Evolutionary conservation across 371 early-diverging fungal genomes (phyloP), one percentile per base, ranked within the genome.

Genomic region (Entomophthora muscae): DNA sequence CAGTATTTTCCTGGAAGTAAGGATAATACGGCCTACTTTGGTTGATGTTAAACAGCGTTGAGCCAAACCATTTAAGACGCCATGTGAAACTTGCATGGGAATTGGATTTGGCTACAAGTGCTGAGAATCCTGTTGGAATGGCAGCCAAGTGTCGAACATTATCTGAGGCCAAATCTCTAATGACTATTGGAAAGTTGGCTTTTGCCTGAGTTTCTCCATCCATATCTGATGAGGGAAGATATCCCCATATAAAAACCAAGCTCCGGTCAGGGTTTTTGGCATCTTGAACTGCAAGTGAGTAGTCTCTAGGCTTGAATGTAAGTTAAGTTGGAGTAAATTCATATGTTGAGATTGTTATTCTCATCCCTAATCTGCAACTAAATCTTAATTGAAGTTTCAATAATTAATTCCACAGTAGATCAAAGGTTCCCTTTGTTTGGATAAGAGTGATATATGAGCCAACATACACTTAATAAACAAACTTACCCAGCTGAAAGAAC

Each of bases 401-500:
- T n/a, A n/a, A n/a, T n/a, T n/a, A n/a, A n/a, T n/a, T n/a, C n/a
- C n/a, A n/a, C n/a, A n/a, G n/a, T n/a, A n/a, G n/a, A n/a, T n/a
- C n/a, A n/a, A n/a, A n/a, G n/a, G n/a, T n/a, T n/a, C n/a, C n/a
- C n/a, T n/a, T n/a, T n/a, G n/a, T n/a, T n/a, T n/a, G n/a, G n/a
- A n/a, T n/a, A n/a, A n/a, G n/a, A n/a, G n/a, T n/a, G n/a, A n/a
- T n/a, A n/a, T n/a, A n/a, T n/a, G n/a, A n/a, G n/a, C n/a, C n/a
- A n/a, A n/a, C n/a, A n/a, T n/a, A n/a, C n/a, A n/a, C n/a, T n/a
- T n/a, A n/a, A n/a, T n/a, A n/a, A 42, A 42, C 17, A 57, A 29
- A 21, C 31, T 57, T 57, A 57, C 58, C 58, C 58, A 29, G 31
- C 58, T 26, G 29, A 26, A 12, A 57, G 27, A 22, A 57, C 31